A percentile compares a stretch with the other conserved stretches of the same genome.
phyloP scores from a whole-genome alignment of 2,329 filamentous ascomycete genomes.

The Thelonectria rubi region DNA sequence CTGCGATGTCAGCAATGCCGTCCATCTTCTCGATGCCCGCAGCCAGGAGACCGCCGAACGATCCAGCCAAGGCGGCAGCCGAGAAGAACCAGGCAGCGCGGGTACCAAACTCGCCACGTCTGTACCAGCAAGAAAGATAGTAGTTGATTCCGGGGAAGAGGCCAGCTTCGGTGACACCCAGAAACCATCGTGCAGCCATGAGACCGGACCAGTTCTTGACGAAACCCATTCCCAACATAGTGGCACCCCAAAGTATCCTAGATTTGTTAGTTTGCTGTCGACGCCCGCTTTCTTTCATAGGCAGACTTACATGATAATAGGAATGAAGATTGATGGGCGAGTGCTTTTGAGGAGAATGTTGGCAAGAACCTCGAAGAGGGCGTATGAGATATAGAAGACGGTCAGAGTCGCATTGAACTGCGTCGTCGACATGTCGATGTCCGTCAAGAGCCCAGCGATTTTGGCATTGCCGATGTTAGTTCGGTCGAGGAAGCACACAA shows the following conservation, averaged over 20 bases:
- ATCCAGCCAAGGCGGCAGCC: slow-evolving; percentile 80
- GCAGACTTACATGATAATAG: slow-evolving; percentile 74
- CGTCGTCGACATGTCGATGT: slow-evolving; percentile 68
- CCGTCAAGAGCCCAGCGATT: slow-evolving; percentile 61
- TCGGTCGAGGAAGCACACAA: slow-evolving; percentile 77
- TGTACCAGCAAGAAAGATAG: slow-evolving; percentile 87
- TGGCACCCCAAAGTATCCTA: slow-evolving; percentile 71
- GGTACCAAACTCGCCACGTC: slow-evolving; percentile 80
- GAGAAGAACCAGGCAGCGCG: slow-evolving; percentile 86
- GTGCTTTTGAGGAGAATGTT: slow-evolving; percentile 83
- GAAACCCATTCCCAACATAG: slow-evolving; percentile 76
- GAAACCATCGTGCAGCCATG: slow-evolving; percentile 74
- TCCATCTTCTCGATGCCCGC: slow-evolving; percentile 77
- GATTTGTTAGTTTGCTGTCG: slow-evolving; percentile 32
- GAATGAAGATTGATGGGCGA: slow-evolving; percentile 81
- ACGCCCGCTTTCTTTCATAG: background rate
- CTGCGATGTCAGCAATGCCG: slow-evolving; percentile 64
- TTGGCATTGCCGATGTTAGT: slow-evolving; percentile 82
- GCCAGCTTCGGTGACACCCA: slow-evolving; percentile 79
- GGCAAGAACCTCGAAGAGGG: slow-evolving; percentile 79
- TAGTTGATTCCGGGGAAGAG: slow-evolving; percentile 82
- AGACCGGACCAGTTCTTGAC: slow-evolving; percentile 70
- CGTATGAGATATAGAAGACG: slow-evolving; percentile 89
- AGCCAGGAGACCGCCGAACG: slow-evolving; percentile 78
- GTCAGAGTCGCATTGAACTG: slow-evolving; percentile 80